These are phyloP conservation scores for Dactylonectria macrodidyma DNA, from an alignment of 2,329 filamentous ascomycete genomes.

Conservation along the genomic window DNA sequence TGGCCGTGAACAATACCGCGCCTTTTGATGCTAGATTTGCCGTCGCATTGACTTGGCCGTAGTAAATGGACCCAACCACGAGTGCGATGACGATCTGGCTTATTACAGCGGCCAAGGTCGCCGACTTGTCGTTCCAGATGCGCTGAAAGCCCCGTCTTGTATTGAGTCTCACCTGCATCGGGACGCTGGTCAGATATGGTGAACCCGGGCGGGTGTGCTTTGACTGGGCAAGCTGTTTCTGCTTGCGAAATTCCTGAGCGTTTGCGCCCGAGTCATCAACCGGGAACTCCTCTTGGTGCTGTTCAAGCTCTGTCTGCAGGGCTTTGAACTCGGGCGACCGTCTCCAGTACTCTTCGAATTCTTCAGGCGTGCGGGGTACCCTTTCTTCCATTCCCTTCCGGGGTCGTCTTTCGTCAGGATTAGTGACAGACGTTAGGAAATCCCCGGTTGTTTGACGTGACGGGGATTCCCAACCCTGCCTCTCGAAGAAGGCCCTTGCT, in stretches of 20 bases:
- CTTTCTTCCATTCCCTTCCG: slow-evolving; percentile 70
- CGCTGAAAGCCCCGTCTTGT: slow-evolving; percentile 64
- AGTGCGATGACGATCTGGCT: slow-evolving; percentile 57
- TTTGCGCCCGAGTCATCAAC: slow-evolving; percentile 59
- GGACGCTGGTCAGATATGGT: slow-evolving; percentile 66
- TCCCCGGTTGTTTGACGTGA: slow-evolving; percentile 76
- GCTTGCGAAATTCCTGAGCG: slow-evolving; percentile 61
- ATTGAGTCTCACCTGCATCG: slow-evolving; percentile 66
- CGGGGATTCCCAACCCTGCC: slow-evolving; percentile 77
- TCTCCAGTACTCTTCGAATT: slow-evolving; percentile 69
- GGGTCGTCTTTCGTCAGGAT: slow-evolving; percentile 67
- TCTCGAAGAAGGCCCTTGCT: slow-evolving; percentile 76
- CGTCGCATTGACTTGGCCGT: slow-evolving; percentile 68
- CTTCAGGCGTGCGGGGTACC: slow-evolving; percentile 77
- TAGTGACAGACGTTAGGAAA: slow-evolving; percentile 78
- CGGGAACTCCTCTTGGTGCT: slow-evolving; percentile 62
- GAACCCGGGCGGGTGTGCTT: slow-evolving; percentile 68
- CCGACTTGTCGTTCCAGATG: slow-evolving; percentile 64
- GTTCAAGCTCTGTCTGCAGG: slow-evolving; percentile 26
- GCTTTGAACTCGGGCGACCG: slow-evolving; percentile 57
- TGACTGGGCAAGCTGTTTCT: slow-evolving; percentile 69
- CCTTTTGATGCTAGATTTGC: slow-evolving; percentile 65
- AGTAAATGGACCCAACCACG: slow-evolving; percentile 77
- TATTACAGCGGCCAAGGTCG: slow-evolving; percentile 55
- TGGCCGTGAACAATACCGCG: slow-evolving; percentile 48